These are phyloP conservation scores for Magnolia changhungtana DNA, from an alignment of 164 flowering plant species.

Conservation along the genomic window DNA sequence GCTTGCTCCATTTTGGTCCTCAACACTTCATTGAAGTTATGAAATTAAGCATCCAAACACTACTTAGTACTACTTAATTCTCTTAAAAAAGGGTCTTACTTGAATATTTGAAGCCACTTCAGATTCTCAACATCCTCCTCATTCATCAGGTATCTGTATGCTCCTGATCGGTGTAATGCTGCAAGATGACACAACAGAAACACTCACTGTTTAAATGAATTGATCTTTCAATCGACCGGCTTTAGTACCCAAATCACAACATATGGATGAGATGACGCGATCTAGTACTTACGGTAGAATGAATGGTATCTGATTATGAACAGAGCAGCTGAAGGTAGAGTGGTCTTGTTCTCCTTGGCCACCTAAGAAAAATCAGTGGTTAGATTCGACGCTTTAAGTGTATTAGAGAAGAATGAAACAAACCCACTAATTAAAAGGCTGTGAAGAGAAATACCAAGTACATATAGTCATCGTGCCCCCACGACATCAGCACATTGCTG, in stretches of 20 bases:
- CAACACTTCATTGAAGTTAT: no score
- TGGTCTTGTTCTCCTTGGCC: constrained; percentile 58
- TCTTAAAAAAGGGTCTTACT: constrained; percentile 15
- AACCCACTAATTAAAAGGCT: not conserved
- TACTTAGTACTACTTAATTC: not conserved
- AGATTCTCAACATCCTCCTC: constrained; percentile 38
- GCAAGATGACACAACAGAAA: not conserved
- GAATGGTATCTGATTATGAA: constrained; percentile 79
- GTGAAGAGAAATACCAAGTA: constrained; percentile 48
- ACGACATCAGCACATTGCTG: constrained; percentile 59
- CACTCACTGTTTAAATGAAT: not conserved
- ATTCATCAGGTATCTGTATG: constrained; percentile 39
- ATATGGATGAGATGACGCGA: no score
- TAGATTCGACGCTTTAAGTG: not conserved
- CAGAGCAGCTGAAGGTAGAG: constrained; percentile 65
- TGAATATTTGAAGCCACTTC: constrained; percentile 41
- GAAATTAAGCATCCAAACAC: no score
- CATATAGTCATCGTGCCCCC: constrained; percentile 88
- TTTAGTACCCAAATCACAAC: no score
- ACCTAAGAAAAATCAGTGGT: constrained; percentile 36
- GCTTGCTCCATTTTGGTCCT: no score
- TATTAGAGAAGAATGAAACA: not conserved
- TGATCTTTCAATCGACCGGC: no score
- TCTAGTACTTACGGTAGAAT: constrained; percentile 54
- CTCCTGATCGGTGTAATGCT: constrained; percentile 36